Conservation (phyloP, 2,329 filamentous ascomycete genomes). For the Epichloe elymi region DNA sequence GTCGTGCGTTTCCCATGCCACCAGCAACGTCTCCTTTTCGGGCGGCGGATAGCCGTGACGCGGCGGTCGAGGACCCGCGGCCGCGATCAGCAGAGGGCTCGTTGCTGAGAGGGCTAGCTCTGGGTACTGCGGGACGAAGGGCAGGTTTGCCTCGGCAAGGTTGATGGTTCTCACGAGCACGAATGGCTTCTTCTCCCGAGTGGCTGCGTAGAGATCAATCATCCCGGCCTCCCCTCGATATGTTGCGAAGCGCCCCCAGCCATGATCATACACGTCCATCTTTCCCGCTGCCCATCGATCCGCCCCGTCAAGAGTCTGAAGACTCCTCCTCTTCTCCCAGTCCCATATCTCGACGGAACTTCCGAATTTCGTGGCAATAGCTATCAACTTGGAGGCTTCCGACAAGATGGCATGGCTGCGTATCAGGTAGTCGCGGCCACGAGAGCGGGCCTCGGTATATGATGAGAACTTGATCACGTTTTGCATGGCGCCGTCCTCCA, state of each 20-base stretch:
- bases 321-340: slow-evolving; percentile 25
- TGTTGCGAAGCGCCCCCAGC: slow-evolving; percentile 21
- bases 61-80: slow-evolving; percentile 25
- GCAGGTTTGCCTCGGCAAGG: slow-evolving; percentile 21
- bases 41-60: slow-evolving; percentile 24
- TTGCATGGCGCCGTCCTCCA: slow-evolving; percentile 66
- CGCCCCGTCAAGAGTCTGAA: slow-evolving; percentile 24
- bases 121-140: slow-evolving; percentile 24
- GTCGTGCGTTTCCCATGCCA: slow-evolving; percentile 25
- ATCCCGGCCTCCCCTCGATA: slow-evolving; percentile 18
- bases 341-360: slow-evolving; percentile 27
- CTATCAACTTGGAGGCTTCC: slow-evolving; percentile 23
- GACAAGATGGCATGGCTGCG: slow-evolving; percentile 29
- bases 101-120: slow-evolving; percentile 27
- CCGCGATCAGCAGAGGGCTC: slow-evolving; percentile 24
- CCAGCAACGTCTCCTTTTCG: slow-evolving; percentile 23
- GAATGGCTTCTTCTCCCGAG: slow-evolving; percentile 24
- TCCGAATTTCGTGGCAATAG: slow-evolving; percentile 26
- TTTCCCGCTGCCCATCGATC: slow-evolving; percentile 26
- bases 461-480: slow-evolving; percentile 24
- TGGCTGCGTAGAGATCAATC: slow-evolving; percentile 22
- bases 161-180: slow-evolving; percentile 22
- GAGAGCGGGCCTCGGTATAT: slow-evolving; percentile 24
- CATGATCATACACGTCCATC: slow-evolving; percentile 21
- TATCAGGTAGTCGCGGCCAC: slow-evolving; percentile 29